These are phyloP conservation scores for Boletus sp. DNA, from an alignment of 1,284 basidiomycete genomes.

Conservation along the genomic window DNA sequence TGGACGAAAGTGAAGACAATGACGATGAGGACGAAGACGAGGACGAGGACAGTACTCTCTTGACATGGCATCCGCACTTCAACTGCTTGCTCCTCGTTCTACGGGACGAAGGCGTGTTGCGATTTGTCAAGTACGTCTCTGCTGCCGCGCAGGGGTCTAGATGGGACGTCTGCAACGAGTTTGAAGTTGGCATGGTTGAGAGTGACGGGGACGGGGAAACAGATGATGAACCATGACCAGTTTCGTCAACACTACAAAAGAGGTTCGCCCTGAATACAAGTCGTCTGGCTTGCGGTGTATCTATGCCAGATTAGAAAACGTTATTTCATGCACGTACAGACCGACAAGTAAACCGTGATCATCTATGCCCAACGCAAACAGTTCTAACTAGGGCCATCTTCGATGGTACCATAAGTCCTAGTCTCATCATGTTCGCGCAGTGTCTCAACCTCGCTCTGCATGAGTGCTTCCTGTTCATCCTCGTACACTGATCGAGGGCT, in stretches of 20 bases:
- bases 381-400: neutral
- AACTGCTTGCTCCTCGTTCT: constrained; percentile 91
- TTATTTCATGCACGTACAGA: no score
- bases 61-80: constrained; percentile 90
- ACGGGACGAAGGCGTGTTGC: constrained; percentile 92
- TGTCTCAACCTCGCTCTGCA: neutral
- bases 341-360: no score
- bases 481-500: constrained; percentile 13
- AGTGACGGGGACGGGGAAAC: constrained; percentile 40
- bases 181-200: constrained; percentile 77
- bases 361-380: neutral
- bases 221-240: constrained; percentile 25
- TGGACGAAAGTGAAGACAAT: constrained; percentile 41
- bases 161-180: constrained; percentile 92
- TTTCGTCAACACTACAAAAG: neutral
- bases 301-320: no score
- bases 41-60: constrained; percentile 70
- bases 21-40: no score
- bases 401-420: constrained; percentile 5
- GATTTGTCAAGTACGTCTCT: constrained; percentile 93
- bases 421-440: neutral
- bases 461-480: constrained; percentile 4
- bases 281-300: neutral
- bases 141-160: constrained; percentile 84
- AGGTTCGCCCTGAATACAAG: neutral